Evolutionary conservation across 2,329 filamentous ascomycete species (phyloP).

Genomic region (Aspergillus chevalieri): DNA sequence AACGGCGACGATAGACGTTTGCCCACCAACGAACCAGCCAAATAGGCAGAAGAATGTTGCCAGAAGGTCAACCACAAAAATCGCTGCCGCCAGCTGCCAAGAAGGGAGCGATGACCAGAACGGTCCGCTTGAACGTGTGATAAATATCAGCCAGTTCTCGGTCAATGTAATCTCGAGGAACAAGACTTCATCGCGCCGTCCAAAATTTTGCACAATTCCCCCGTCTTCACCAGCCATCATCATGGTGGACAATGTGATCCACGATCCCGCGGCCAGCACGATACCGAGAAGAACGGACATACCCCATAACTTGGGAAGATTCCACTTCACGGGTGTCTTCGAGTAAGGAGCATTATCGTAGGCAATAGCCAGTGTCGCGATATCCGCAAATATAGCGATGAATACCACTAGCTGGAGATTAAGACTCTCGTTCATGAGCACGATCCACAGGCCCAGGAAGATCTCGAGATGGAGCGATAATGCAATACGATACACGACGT

Average conservation of each 20-base stretch:
- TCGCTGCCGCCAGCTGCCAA: conserved; percentile 74
- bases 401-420: conserved; percentile 87
- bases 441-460: conserved; percentile 87
- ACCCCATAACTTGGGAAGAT: conserved; percentile 87
- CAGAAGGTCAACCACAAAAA: conserved; percentile 73
- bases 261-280: conserved; percentile 75
- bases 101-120: conserved; percentile 89
- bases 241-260: conserved; percentile 86
- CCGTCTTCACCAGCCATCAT: conserved; percentile 60
- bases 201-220: conserved; percentile 86
- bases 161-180: conserved; percentile 88
- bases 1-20: conserved; percentile 74
- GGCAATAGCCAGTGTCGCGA: conserved; percentile 84
- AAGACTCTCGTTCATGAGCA: conserved; percentile 74
- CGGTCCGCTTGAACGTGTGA: conserved; percentile 85
- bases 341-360: conserved; percentile 90
- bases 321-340: conserved; percentile 86
- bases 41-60: conserved; percentile 82
- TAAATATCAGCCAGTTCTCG: conserved; percentile 96
- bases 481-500: conserved; percentile 92
- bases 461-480: conserved; percentile 86
- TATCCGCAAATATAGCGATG: conserved; percentile 90
- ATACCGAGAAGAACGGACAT: conserved; percentile 80
- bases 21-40: conserved; percentile 67
- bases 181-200: conserved; percentile 71